Conservation (phyloP, 306 rosid genomes). For the Senna tora region DNA sequence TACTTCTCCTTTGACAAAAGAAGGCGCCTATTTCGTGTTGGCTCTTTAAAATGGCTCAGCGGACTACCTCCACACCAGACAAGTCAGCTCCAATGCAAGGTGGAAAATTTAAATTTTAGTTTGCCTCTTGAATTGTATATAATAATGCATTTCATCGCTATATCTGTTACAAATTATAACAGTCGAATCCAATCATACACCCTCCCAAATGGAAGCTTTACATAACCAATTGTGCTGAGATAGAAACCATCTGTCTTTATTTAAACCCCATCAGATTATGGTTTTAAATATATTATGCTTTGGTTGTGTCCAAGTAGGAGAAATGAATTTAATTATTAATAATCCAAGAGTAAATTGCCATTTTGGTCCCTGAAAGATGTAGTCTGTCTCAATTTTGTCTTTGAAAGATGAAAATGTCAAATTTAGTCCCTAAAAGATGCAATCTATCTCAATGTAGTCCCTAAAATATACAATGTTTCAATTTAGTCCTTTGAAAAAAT, state of each 20-base stretch:
- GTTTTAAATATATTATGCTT: not conserved
- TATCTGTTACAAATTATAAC: not conserved
- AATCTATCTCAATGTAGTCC: too few relatives aligned
- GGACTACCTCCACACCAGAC: constrained; percentile 61
- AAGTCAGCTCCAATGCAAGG: constrained; percentile 83
- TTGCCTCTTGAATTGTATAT: not conserved
- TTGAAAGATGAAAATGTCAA: too few relatives aligned
- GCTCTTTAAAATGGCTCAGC: constrained; percentile 85
- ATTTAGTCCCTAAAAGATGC: too few relatives aligned
- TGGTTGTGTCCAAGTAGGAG: too few relatives aligned
- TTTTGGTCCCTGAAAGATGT: too few relatives aligned
- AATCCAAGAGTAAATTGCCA: too few relatives aligned
- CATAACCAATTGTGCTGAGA: not conserved
- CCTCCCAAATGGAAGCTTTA: not conserved
- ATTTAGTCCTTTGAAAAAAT: too few relatives aligned
- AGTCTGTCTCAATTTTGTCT: too few relatives aligned
- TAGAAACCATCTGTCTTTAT: not conserved
- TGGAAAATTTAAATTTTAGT: constrained; percentile 34
- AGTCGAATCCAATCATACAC: not conserved
- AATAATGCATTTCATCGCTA: not conserved
- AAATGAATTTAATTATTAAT: too few relatives aligned
- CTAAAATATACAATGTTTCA: too few relatives aligned
- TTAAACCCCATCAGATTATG: not conserved
- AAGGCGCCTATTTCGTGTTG: constrained; percentile 79
- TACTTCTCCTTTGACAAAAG: constrained; percentile 89